phyloP scores from a whole-genome alignment of 352 stramenopile genomes.

The Phytopythium aichiense region DNA sequence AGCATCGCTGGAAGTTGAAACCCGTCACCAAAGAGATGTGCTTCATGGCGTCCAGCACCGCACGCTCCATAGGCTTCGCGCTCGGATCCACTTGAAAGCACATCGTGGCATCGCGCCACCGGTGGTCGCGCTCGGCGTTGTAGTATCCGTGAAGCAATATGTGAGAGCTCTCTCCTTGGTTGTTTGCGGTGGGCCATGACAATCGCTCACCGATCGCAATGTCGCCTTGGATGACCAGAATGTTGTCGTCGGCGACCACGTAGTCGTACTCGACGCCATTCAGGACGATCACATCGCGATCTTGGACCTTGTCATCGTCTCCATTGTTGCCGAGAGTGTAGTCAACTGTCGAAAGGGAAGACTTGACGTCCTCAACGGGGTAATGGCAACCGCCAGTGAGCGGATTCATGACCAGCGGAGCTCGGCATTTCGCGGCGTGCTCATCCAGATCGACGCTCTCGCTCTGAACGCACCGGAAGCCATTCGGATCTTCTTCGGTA shows the following conservation, averaged over 20 bases:
- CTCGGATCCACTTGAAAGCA: slow-evolving; percentile 64
- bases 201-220: slow-evolving; percentile 63
- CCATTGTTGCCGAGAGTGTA: slow-evolving; percentile 8
- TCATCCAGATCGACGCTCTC: slow-evolving; percentile 29
- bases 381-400: slow-evolving; percentile 60
- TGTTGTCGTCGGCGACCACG: slow-evolving; percentile 60
- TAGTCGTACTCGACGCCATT: slow-evolving; percentile 83
- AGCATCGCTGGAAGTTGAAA: slow-evolving; percentile 60
- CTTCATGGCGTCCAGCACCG: slow-evolving; percentile 48
- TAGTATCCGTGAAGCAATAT: slow-evolving; percentile 76
- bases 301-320: slow-evolving; percentile 22
- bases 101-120: slow-evolving; percentile 54
- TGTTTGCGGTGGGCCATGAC: slow-evolving; percentile 17
- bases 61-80: slow-evolving; percentile 31
- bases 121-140: slow-evolving; percentile 71
- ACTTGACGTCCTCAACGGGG: slow-evolving; percentile 50
- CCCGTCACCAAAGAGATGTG: slow-evolving; percentile 61
- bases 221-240: slow-evolving; percentile 80
- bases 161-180: slow-evolving; percentile 9
- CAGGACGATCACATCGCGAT: slow-evolving; percentile 41
- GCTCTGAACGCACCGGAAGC: slow-evolving; percentile 33
- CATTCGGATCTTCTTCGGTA: slow-evolving; percentile 23
- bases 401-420: slow-evolving; percentile 36
- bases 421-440: slow-evolving; percentile 29
- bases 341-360: background rate